Evolutionary conservation across 1,139 yeast genomes (phyloP).

Genomic region (Geotrichum citri-aurantii): DNA sequence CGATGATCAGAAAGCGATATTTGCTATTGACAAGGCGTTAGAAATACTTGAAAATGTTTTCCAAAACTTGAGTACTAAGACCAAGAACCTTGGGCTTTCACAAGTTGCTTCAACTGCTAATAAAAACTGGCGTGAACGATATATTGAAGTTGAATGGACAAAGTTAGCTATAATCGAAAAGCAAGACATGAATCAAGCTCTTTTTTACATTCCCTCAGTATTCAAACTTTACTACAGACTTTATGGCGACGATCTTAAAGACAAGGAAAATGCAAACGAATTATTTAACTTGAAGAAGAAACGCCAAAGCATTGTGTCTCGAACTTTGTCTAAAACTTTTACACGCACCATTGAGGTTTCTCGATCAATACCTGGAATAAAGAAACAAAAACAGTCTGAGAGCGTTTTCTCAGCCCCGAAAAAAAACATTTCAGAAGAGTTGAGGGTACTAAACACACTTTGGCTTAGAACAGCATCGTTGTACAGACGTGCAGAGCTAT

Average conservation of each 20-base stretch:
- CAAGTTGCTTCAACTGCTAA: slow-evolving; percentile 67
- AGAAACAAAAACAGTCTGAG: not conserved
- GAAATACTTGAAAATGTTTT: slow-evolving; percentile 20
- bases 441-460: not conserved
- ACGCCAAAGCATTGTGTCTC: not conserved
- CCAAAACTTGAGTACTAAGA: slow-evolving; percentile 24
- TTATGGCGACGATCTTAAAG: not conserved
- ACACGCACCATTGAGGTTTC: not conserved
- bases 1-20: slow-evolving; percentile 42
- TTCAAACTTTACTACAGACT: not conserved
- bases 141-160: slow-evolving; percentile 60
- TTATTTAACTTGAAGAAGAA: not conserved
- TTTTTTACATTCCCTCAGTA: not conserved
- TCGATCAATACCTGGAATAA: not conserved
- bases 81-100: slow-evolving; percentile 61
- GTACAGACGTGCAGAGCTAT: slow-evolving; percentile 51
- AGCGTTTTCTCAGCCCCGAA: not conserved
- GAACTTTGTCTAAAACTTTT: not conserved
- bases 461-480: slow-evolving; percentile 74
- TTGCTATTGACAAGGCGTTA: slow-evolving; percentile 41
- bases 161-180: slow-evolving; percentile 55
- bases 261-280: not conserved
- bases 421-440: not conserved
- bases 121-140: slow-evolving; percentile 52
- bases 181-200: slow-evolving; percentile 39